phyloP scores from a whole-genome alignment of 1,284 basidiomycete species.

The Tilletiopsis washingtonensis region DNA sequence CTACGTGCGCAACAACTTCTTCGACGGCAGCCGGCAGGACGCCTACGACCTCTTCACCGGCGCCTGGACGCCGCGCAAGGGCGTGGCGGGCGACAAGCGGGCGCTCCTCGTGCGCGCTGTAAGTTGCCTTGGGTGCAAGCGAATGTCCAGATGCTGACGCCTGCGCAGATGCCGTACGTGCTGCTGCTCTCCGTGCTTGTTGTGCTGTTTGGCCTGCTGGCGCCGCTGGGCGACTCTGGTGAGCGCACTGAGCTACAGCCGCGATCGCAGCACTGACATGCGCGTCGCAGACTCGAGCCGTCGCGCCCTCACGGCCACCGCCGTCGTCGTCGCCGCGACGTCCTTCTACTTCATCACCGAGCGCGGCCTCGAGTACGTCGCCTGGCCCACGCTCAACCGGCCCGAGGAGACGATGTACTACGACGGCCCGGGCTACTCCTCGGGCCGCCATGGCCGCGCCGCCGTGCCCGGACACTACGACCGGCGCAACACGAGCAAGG shows the following conservation, averaged over 20 bases:
- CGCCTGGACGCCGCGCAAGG: conserved; percentile 61
- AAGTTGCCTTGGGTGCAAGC: background rate
- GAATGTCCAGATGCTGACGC: background rate
- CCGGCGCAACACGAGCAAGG: no score
- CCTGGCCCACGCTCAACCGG: conserved; percentile 43
- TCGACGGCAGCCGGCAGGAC: conserved; percentile 78
- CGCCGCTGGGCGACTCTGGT: conserved; percentile 16
- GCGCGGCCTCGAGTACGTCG: conserved; percentile 41
- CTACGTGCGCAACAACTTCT: conserved; percentile 94
- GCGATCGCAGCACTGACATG: background rate
- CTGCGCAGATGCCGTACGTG: conserved; percentile 60
- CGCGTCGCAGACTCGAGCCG: background rate
- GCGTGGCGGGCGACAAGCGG: conserved; percentile 67
- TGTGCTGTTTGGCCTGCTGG: conserved; percentile 52
- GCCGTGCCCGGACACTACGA: background rate
- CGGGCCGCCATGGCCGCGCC: conserved; percentile 25
- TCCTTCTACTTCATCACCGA: conserved; percentile 32
- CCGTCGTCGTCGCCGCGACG: conserved; percentile 16
- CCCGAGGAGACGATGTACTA: conserved; percentile 38
- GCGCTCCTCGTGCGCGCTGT: conserved; percentile 69
- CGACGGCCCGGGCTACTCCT: conserved; percentile 41
- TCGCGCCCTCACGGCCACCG: conserved; percentile 2
- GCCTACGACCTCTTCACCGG: conserved; percentile 78
- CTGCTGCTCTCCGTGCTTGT: conserved; percentile 67
- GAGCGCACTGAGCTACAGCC: background rate